These are phyloP conservation scores for Suillus subalutaceus DNA, from an alignment of 768 basidiomycete species.

Conservation along the genomic window DNA sequence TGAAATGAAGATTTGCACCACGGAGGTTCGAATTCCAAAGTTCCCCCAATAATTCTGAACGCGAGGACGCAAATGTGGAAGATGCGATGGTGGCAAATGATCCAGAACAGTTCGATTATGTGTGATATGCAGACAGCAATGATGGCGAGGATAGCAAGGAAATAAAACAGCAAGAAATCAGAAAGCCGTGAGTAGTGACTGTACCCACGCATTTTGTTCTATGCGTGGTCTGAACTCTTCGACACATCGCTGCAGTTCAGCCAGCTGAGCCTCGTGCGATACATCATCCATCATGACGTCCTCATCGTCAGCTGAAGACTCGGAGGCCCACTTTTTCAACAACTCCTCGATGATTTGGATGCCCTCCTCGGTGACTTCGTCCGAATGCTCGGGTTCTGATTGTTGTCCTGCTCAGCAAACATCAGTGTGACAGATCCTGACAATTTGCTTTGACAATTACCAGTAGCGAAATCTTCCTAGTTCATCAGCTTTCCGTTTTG, in stretches of 20 bases:
- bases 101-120: too few relatives aligned
- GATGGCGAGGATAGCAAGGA: too few relatives aligned
- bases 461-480: slow-evolving; percentile 82
- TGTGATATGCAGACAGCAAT: too few relatives aligned
- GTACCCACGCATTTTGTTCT: slow-evolving; percentile 80
- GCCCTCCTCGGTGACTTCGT: slow-evolving; percentile 65
- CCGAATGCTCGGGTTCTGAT: slow-evolving; percentile 47
- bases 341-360: slow-evolving; percentile 80
- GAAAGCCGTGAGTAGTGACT: slow-evolving; percentile 50
- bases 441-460: slow-evolving; percentile 36
- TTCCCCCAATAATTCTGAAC: neutral
- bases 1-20: neutral
- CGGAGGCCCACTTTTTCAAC: slow-evolving; percentile 63
- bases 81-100: neutral
- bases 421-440: slow-evolving; percentile 4
- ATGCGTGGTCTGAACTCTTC: slow-evolving; percentile 30
- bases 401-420: slow-evolving; percentile 25
- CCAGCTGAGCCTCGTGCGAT: slow-evolving; percentile 38
- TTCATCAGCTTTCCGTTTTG: slow-evolving; percentile 89
- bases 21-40: too few relatives aligned
- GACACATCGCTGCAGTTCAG: slow-evolving; percentile 44
- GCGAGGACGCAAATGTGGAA: neutral
- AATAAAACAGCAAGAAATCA: too few relatives aligned
- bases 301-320: slow-evolving; percentile 39
- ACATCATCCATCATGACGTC: slow-evolving; percentile 58